Base-by-base conservation (phyloP, 2,329 filamentous ascomycete genomes). In the Aspergillus quadricinctus region DNA sequence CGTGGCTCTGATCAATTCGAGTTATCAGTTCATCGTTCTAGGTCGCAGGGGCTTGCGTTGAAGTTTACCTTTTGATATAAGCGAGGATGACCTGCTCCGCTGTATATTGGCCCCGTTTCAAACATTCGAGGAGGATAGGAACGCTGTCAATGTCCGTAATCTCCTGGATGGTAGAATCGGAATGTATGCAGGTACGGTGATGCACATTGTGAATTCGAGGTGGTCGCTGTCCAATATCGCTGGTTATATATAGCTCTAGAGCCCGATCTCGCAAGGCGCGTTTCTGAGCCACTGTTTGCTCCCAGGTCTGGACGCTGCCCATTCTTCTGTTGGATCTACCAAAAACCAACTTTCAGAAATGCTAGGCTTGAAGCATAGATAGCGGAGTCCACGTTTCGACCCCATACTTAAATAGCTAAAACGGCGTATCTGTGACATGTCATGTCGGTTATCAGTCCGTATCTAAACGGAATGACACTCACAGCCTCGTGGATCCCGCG, bases 1-100 rank as follows among this genome's bases (percentile, higher is more conserved):
- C 21, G 64, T 62, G 21, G 68, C 66, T 49, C 69, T 69, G 45
- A 17, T 10, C 3, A 35, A 23, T 14, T 21, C 11, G 14, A 40
- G 35, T 27, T 25, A 40, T 57, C 37, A 57, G 51, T 48, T 14
- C 11, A 48, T 41, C 41, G n/a, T 40, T 19, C 41, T 48, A n/a
- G 11, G 31, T 5, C 23, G 28, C 41, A 23, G 31, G 21, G 41
- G n/a, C 41, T 43, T 45, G 9, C 19, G 8, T 37, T 37, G 41
- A 19, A 14, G 21, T 60, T 51, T 63, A 74, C 72, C 72, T 69
- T 63, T 62, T 62, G 48, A 75, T 71, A 60, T 72, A 75, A 28
- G 64, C 67, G 23, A 46, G 53, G 23, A 56, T 57, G 8, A 72
- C 69, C 23, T 69, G 61, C 45, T 71, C 67, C 5, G 67, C 71